phyloP scores from a whole-genome alignment of 1,284 basidiomycete genomes.

The Thecaphora frezii region DNA sequence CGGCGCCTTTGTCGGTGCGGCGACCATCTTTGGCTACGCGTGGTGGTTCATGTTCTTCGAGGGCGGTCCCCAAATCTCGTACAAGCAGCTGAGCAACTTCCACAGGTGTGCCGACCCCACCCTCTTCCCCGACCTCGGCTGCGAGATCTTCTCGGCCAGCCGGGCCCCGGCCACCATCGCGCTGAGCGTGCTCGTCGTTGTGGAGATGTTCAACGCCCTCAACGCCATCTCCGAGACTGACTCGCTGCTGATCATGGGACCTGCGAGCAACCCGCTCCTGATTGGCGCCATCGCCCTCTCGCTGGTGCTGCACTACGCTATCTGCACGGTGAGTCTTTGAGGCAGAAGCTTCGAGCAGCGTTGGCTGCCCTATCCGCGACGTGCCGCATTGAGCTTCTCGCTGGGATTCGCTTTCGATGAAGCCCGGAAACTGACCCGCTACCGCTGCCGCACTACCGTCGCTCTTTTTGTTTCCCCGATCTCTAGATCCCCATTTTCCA shows the following conservation, averaged over 20 bases:
- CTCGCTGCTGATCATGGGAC: constrained; percentile 79
- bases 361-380: neutral
- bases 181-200: constrained; percentile 84
- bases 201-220: constrained; percentile 99
- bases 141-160: constrained; percentile 84
- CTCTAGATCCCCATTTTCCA: constrained; percentile 44
- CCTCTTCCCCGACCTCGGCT: constrained; percentile 83
- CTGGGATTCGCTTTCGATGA: too few relatives aligned
- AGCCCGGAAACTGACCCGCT: too few relatives aligned
- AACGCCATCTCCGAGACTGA: constrained; percentile 99
- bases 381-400: too few relatives aligned
- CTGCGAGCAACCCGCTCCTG: constrained; percentile 92
- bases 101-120: constrained; percentile 65
- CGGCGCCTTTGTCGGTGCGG: constrained; percentile 88
- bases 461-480: constrained; percentile 9
- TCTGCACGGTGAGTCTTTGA: constrained; percentile 72
- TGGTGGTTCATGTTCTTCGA: constrained; percentile 97
- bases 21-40: constrained; percentile 93
- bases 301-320: constrained; percentile 89
- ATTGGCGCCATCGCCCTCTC: constrained; percentile 70
- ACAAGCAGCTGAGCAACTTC: constrained; percentile 79
- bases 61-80: constrained; percentile 87
- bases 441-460: neutral
- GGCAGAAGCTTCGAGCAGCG: neutral
- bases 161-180: constrained; percentile 88